Percentiles rank a stretch among this genome's conserved stretches.
Conservation (phyloP, 108 stramenopile species). For the Aurantiochytrium sp. region DNA sequence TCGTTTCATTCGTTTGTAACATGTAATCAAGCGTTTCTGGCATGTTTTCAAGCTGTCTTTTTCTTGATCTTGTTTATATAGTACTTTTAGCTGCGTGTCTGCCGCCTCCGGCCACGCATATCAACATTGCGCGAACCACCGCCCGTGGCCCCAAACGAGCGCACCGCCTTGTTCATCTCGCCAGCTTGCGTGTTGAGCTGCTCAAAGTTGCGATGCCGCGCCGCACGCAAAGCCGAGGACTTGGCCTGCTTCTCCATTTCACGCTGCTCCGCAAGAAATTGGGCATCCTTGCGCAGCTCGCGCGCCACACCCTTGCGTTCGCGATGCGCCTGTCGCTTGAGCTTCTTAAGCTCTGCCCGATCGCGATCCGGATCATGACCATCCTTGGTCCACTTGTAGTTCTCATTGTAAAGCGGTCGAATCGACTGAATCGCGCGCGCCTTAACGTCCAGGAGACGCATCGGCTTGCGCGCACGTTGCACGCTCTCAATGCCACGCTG, state of each 20-base stretch:
- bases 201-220: neutral
- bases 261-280: conserved; percentile 20
- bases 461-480: neutral
- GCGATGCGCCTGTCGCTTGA: conserved; percentile 20
- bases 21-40: too few relatives aligned
- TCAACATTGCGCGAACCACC: neutral
- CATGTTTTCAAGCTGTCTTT: neutral
- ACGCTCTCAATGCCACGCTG: neutral
- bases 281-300: conserved; percentile 30
- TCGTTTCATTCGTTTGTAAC: too few relatives aligned
- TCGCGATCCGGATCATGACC: conserved; percentile 6
- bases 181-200: neutral
- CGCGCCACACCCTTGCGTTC: conserved; percentile 32
- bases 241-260: conserved; percentile 16
- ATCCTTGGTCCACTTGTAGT: conserved; percentile 21
- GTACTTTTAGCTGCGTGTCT: neutral
- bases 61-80: neutral
- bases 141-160: neutral
- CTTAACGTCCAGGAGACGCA: neutral
- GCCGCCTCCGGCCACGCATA: neutral
- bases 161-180: neutral
- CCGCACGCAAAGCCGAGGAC: neutral
- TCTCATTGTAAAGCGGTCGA: neutral
- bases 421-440: conserved; percentile 4
- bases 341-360: conserved; percentile 24